A percentile compares a stretch with the other conserved stretches of the same genome.
phyloP scores from a whole-genome alignment of 1,139 yeast species.

The Candida frijolesensis region DNA sequence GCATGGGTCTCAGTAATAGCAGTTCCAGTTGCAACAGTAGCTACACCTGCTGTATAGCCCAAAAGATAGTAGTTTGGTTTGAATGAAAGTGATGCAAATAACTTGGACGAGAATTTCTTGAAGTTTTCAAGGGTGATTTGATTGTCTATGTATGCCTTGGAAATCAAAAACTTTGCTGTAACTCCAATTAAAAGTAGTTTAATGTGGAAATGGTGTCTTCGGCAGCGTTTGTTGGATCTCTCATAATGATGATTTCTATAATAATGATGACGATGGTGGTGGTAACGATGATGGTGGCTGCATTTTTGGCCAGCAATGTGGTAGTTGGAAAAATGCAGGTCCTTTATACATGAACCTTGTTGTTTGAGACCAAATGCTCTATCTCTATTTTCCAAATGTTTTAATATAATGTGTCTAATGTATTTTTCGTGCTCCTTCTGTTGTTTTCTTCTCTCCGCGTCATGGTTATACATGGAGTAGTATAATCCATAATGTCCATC shows the following conservation, averaged over 20 bases:
- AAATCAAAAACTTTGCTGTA: slow-evolving; percentile 16
- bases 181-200: slow-evolving; percentile 14
- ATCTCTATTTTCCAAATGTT: slow-evolving; percentile 15
- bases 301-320: not conserved
- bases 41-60: not conserved
- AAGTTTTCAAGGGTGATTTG: slow-evolving; percentile 13
- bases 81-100: slow-evolving; percentile 11
- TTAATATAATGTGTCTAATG: slow-evolving; percentile 13
- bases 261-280: not conserved
- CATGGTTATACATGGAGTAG: slow-evolving; percentile 45
- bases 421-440: slow-evolving; percentile 16
- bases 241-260: slow-evolving; percentile 5
- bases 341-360: not conserved
- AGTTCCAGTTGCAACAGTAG: slow-evolving; percentile 3
- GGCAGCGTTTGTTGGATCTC: not conserved
- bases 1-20: not conserved
- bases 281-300: not conserved
- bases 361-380: slow-evolving; percentile 4
- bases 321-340: slow-evolving; percentile 4
- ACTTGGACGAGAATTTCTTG: slow-evolving; percentile 11
- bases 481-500: slow-evolving; percentile 50
- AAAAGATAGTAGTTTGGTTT: slow-evolving; percentile 7
- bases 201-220: slow-evolving; percentile 7
- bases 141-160: slow-evolving; percentile 14
- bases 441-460: slow-evolving; percentile 19